Percentiles rank a stretch among this genome's conserved stretches.
phyloP scores from a whole-genome alignment of 179 eudicot genomes.

The Spinacia oleracea region DNA sequence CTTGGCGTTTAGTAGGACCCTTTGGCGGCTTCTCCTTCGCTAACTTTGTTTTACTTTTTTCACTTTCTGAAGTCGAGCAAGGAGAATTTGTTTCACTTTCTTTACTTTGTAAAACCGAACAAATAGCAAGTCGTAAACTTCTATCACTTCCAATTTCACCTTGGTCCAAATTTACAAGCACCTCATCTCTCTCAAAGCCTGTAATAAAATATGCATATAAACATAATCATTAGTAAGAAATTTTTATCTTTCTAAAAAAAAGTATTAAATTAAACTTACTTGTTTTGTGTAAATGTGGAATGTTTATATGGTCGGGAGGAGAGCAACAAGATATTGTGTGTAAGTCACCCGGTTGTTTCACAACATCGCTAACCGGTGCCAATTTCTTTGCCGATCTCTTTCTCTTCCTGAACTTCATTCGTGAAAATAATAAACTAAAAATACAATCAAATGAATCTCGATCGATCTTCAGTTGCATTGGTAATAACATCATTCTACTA shows the following conservation, averaged over 20 bases:
- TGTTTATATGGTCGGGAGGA: neutral
- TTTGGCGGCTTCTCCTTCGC: constrained; percentile 3
- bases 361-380: neutral
- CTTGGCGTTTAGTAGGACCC: constrained; percentile 5
- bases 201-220: neutral
- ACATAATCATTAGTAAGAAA: neutral
- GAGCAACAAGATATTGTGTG: neutral
- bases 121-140: neutral
- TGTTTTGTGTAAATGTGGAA: too few species aligned
- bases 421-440: constrained; percentile 12
- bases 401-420: constrained; percentile 3
- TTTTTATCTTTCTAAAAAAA: neutral
- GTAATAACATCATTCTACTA: constrained; percentile 8
- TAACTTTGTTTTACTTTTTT: neutral
- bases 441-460: constrained; percentile 14
- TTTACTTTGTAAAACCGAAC: neutral
- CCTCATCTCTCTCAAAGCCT: neutral
- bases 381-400: constrained; percentile 15
- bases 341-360: neutral
- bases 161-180: too few species aligned
- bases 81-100: neutral
- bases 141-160: neutral
- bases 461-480: constrained; percentile 1
- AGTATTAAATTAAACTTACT: neutral
- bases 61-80: neutral